These are phyloP conservation scores for Drechslera avenae DNA, from an alignment of 2,329 filamentous ascomycete genomes.

Conservation along the genomic window DNA sequence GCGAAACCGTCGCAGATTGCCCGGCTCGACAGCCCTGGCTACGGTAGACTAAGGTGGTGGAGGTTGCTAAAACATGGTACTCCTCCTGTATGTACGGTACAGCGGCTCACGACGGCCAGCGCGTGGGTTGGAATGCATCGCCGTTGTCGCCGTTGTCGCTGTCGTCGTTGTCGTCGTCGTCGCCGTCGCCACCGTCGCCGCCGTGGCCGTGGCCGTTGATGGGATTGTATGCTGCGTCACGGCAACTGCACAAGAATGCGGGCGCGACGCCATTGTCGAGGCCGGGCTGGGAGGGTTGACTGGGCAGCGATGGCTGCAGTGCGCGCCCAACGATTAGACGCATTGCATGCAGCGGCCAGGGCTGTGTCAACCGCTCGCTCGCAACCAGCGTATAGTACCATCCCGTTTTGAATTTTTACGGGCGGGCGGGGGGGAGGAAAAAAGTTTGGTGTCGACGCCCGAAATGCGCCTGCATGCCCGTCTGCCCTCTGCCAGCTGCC, in stretches of 20 bases:
- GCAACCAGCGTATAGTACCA: slow-evolving; percentile 23
- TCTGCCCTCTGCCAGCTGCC: slow-evolving; percentile 15
- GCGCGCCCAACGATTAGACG: slow-evolving; percentile 34
- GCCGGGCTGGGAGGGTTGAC: slow-evolving; percentile 6
- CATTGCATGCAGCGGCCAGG: slow-evolving; percentile 24
- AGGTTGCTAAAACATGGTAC: too few species aligned
- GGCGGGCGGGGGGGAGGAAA: slow-evolving; percentile 25
- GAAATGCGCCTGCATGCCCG: slow-evolving; percentile 27
- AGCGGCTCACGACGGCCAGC: too few species aligned
- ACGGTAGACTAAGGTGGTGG: too few species aligned
- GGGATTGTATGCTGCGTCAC: too few species aligned
- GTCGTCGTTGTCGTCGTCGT: neutral
- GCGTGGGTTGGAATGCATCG: too few species aligned
- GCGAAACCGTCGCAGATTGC: slow-evolving; percentile 8
- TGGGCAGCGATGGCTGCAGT: slow-evolving; percentile 19
- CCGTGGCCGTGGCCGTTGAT: neutral
- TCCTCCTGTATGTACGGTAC: too few species aligned
- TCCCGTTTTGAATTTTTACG: slow-evolving; percentile 32
- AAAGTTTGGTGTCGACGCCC: slow-evolving; percentile 29
- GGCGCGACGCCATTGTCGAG: neutral
- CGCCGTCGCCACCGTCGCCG: neutral
- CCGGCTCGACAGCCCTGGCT: neutral
- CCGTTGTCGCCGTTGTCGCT: too few species aligned
- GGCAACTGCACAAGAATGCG: neutral
- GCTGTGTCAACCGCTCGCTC: too few species aligned